Base-by-base conservation (phyloP, 2,329 filamentous ascomycete species). In the Claviceps sp. region DNA sequence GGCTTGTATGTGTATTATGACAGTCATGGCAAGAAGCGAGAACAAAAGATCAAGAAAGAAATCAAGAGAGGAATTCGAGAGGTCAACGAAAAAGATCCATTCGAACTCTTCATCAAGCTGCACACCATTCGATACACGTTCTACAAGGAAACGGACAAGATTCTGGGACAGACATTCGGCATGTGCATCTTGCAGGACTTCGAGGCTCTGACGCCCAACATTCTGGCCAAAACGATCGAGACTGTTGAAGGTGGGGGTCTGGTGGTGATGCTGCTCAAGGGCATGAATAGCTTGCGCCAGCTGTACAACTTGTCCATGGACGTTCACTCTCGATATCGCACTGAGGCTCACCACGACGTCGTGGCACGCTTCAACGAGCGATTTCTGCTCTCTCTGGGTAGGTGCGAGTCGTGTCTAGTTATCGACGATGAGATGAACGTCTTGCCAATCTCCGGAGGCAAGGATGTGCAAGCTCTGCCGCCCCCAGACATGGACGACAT, bases 131-230 rank as follows among this genome's bases (percentile, higher is more conserved):
- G 93, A 68, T 98, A 98, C 78, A 89, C 93, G 53, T 98, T 95
- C 77, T 98, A 98, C 76, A 98, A 98, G 72, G 93, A 98, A 73
- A 97, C 93, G 30, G 93, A 98, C 63, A 97, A 96, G 76, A 96
- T 98, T 64, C 71, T 97, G 52, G 93, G 93, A 66, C 95, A 97
- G 68, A 98, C 93, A 44, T 98, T 93, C 65, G 91, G 91, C 65
- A 96, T 96, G 88, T 96, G 89, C 67, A 95, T 98, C 58, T 72
- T 98, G 60, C 93, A 98, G 68, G 93, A 98, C 65, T 98, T 98
- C 62, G 93, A 98, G 70, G 93, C 90, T 42, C 80, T 98, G 59
- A 98, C 93, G 9, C 93, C 93, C n/a, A 98, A 98, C 65, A 77
- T 96, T 58, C 79, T 98, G 36, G 93, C 93, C 22, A 81, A 91